Evolutionary conservation across 2,329 filamentous ascomycete species (phyloP), one percentile per base, ranked within the genome.

Genomic region (Xylaria sp.): DNA sequence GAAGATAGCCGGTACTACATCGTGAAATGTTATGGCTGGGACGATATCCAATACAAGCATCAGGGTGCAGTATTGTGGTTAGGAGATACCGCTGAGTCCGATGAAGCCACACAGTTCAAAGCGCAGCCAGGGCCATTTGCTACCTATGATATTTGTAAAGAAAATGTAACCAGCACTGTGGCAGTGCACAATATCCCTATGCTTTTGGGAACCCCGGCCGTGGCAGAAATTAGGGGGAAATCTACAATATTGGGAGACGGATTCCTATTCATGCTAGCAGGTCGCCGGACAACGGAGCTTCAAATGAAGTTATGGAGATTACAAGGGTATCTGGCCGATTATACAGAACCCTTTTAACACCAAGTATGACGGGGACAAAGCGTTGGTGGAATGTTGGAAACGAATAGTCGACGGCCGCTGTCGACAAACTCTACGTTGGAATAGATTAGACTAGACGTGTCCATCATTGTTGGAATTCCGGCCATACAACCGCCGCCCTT

Each of bases 281-380:
- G 79, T 73, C 79, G 73, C 69, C 78, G 80, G 46, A 85, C 84
- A 8, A 75, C 82, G 25, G 76, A 81, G 15, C 58, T 88, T 55
- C 86, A 88, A 76, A 66, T 84, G 64, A 80, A 83, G 63, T 80
- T 90, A 8, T 90, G 88, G 88, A 86, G 84, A 69, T 76, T 91
- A 9, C 86, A 90, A 69, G 87, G 87, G 1, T 90, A 87, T 73
- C 56, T 88, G 41, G 69, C 72, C 13, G 73, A 77, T 55, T 74
- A 73, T 71, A 51, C 13, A 39, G 12, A 52, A 13, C 25, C 44
- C 13, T 48, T 46, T 37, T n/a, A 6, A 52, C 3, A 12, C 6
- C 18, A 28, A n/a, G 39, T 10, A 58, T 44, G 10, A n/a, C 25
- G 20, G 25, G 10, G 10, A 31, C 20, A 9, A 37, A 50, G 1